Evolutionary conservation across 2,329 filamentous ascomycete genomes (phyloP), one percentile per base, ranked within the genome.

Genomic region (Pestalotiopsis sp.): DNA sequence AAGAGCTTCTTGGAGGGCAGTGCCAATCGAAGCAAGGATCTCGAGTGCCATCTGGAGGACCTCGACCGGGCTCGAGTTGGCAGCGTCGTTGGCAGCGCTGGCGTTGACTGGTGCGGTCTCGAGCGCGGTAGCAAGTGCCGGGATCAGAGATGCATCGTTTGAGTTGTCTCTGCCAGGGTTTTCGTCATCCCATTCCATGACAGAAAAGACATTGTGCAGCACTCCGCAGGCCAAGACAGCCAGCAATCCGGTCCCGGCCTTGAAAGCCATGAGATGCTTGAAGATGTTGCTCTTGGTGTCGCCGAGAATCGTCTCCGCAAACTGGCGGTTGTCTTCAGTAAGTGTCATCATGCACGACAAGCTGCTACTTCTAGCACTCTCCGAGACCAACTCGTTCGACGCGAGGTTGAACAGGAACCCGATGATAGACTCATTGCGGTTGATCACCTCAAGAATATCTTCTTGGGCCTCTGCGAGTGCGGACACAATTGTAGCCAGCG

Each of bases 11-110:
- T 87, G 85, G 13, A 91, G 80, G 60, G 82, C 84, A 2, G 88
- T 91, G 57, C 88, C 89, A 61, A 92, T 91, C 6, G 89, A 89
- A 3, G 89, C 90, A 0, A 91, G 81, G 17, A 90, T 87, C 76
- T 92, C 88, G 0, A 92, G 79, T 3, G 88, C 88, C 17, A 89
- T 77, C 73, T 87, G 82, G 65, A 87, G 77, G 52, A 85, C 82
- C 70, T 88, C 85, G 7, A 79, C 71, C 1, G 83, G 79, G 70
- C 79, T 81, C 9, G 80, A 80, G 74, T 79, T 82, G 67, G 78
- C 78, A 23, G 77, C 69, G 39, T 78, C 81, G 45, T 83, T 75
- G 73, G 75, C 20, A 72, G 66, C 70, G 13, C 62, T 74, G 69
- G 67, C 72, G 25, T 71, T 72, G 17, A 78, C 70, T n/a, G 71